Conservation (phyloP, 306 rosid species). For the Mucuna pruriens region DNA sequence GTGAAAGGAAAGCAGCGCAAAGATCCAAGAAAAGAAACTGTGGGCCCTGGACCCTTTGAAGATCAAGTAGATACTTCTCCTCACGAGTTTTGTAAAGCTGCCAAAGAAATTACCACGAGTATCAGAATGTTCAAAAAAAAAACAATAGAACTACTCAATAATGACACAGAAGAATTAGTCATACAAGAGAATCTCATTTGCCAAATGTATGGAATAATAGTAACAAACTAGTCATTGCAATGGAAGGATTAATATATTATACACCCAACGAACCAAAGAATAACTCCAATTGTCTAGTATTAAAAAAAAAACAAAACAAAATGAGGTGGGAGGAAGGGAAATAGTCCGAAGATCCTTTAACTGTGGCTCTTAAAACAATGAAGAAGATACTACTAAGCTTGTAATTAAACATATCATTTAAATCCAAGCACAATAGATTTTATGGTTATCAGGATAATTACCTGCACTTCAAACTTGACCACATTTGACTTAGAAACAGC, state of each 20-base stretch:
- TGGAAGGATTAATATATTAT: background rate
- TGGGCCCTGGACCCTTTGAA: slow-evolving; percentile 92
- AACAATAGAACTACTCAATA: background rate
- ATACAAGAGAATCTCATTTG: background rate
- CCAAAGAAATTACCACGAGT: slow-evolving; percentile 32
- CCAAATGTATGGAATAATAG: background rate
- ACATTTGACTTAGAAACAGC: slow-evolving; percentile 60
- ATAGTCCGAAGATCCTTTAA: background rate
- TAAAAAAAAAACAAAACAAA: background rate
- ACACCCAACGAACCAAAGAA: slow-evolving; percentile 3
- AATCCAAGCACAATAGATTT: slow-evolving; percentile 19
- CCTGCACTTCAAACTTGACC: slow-evolving; percentile 98
- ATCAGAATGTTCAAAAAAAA: background rate
- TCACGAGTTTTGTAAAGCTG: slow-evolving; percentile 89
- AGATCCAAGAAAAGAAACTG: slow-evolving; percentile 95
- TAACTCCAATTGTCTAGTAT: slow-evolving; percentile 1
- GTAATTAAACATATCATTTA: slow-evolving; percentile 10
- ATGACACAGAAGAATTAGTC: background rate
- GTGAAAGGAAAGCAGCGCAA: slow-evolving; percentile 92
- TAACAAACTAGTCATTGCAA: background rate
- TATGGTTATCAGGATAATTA: slow-evolving; percentile 40
- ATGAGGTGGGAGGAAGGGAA: background rate
- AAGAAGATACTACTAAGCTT: background rate
- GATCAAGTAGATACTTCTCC: slow-evolving; percentile 92
- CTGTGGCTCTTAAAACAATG: slow-evolving; percentile 5